Conservation (phyloP, 1,139 yeast genomes). For the Yamadazyma triangularis region DNA sequence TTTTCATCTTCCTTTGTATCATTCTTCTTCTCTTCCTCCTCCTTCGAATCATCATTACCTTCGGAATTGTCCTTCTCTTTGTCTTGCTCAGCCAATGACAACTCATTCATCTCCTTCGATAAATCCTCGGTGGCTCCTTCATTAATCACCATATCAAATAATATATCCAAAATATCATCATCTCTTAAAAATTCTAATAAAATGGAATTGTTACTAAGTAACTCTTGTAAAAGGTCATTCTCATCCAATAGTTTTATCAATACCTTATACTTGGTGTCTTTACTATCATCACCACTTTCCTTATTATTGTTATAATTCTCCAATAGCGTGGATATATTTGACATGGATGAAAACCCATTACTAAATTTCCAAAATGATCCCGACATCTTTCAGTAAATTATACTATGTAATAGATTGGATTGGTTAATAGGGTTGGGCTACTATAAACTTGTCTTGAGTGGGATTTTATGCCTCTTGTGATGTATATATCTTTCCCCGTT, state of each 20-base stretch:
- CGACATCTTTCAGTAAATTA: too few relatives aligned
- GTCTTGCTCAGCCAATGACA: conserved; percentile 1
- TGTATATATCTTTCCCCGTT: too few relatives aligned
- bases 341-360: conserved; percentile 73
- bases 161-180: conserved; percentile 58
- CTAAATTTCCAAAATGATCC: conserved; percentile 92
- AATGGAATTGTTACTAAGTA: conserved; percentile 76
- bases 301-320: conserved; percentile 43
- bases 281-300: conserved; percentile 23
- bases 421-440: too few relatives aligned
- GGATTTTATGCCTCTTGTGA: too few relatives aligned
- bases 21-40: conserved; percentile 1
- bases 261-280: conserved; percentile 15
- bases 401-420: too few relatives aligned
- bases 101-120: conserved; percentile 4
- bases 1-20: conserved; percentile 13
- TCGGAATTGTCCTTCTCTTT: conserved; percentile 21
- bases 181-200: conserved; percentile 77
- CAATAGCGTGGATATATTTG: conserved; percentile 69
- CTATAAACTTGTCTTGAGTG: too few relatives aligned
- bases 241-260: conserved; percentile 76
- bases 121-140: conserved; percentile 22
- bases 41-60: conserved; percentile 3
- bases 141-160: conserved; percentile 65
- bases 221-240: conserved; percentile 79